A percentile compares a stretch with the other conserved stretches of the same genome.
phyloP scores from a whole-genome alignment of 176 grass and related monocot genomes.

The Carex cristatella region DNA sequence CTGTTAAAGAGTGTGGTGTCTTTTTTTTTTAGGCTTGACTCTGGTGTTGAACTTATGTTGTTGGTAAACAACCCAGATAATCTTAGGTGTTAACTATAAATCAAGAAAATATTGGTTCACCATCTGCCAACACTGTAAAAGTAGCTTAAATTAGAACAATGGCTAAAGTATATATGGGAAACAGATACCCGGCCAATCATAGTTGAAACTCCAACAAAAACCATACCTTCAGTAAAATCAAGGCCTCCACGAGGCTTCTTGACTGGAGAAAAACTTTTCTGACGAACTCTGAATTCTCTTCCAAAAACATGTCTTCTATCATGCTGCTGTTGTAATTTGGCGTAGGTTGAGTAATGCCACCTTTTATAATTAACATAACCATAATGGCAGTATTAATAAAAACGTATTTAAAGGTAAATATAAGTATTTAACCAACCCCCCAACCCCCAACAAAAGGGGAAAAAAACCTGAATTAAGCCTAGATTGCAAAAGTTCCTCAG shows the following conservation, averaged over 20 bases:
- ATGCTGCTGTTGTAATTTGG: constrained; percentile 88
- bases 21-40: background rate
- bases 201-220: constrained; percentile 14
- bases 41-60: background rate
- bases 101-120: background rate
- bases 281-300: constrained; percentile 75
- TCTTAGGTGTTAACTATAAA: background rate
- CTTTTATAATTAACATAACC: constrained; percentile 26
- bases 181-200: background rate
- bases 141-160: background rate
- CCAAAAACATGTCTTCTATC: constrained; percentile 92
- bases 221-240: constrained; percentile 79
- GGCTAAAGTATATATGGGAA: background rate
- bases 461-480: background rate
- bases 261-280: constrained; percentile 46
- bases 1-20: background rate
- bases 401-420: background rate
- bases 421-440: background rate
- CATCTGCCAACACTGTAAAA: background rate
- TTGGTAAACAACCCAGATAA: background rate
- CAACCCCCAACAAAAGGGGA: background rate
- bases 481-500: background rate
- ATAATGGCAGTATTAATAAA: background rate
- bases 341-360: constrained; percentile 60
- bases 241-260: constrained; percentile 66